phyloP scores from a whole-genome alignment of 257 asterid genomes.

The Przewalskia tangutica region DNA sequence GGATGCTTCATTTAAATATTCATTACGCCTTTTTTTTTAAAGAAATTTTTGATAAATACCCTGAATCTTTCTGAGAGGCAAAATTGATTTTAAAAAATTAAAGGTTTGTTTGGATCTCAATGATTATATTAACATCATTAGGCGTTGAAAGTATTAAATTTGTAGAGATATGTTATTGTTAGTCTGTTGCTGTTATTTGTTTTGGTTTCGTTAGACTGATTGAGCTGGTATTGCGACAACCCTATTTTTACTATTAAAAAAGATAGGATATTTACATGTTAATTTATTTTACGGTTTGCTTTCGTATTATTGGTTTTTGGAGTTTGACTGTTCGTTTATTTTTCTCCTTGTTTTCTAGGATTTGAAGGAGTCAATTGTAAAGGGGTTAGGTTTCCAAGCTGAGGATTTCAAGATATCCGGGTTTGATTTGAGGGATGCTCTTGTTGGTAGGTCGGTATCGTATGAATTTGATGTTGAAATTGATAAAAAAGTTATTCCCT shows the following conservation, averaged over 20 bases:
- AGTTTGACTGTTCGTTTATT: background rate
- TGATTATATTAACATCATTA: background rate
- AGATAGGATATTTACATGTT: background rate
- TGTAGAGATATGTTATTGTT: background rate
- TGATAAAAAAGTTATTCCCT: constrained; percentile 68
- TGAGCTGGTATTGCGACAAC: background rate
- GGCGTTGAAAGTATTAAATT: background rate
- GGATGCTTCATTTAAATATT: background rate
- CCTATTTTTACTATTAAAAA: background rate
- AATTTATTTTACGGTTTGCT: background rate
- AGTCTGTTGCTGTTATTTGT: background rate
- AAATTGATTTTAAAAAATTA: background rate
- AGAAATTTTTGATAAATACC: too few species aligned
- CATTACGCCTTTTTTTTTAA: background rate
- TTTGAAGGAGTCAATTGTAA: constrained; percentile 78
- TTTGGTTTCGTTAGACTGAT: background rate
- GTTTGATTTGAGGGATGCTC: constrained; percentile 78
- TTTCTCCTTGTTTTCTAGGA: constrained; percentile 31
- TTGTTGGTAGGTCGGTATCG: constrained; percentile 77
- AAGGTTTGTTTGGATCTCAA: background rate
- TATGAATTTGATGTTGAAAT: constrained; percentile 91
- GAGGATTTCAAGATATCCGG: constrained; percentile 79
- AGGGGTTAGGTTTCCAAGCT: constrained; percentile 79
- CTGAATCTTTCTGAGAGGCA: background rate
- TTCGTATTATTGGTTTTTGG: background rate